These are phyloP conservation scores for Cercospora berteroae DNA, from an alignment of 2,329 filamentous ascomycete species.

Conservation along the genomic window DNA sequence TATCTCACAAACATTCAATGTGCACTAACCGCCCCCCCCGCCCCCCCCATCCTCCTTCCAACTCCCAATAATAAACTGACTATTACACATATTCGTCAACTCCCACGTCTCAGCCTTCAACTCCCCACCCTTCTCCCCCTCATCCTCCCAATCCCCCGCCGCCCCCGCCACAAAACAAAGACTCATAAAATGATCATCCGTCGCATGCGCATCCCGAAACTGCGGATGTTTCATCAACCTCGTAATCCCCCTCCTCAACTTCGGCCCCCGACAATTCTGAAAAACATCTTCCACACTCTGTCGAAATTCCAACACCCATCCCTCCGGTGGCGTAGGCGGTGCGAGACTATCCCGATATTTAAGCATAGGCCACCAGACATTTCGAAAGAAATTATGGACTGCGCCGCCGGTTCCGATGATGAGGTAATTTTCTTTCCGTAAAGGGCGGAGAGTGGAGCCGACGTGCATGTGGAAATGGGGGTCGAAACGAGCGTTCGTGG, in stretches of 20 bases:
- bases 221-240: slow-evolving; percentile 66
- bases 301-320: slow-evolving; percentile 63
- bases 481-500: slow-evolving; percentile 56
- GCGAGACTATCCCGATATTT: slow-evolving; percentile 63
- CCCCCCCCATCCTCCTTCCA: slow-evolving; percentile 30
- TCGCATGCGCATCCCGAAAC: slow-evolving; percentile 65
- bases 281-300: slow-evolving; percentile 64
- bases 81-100: slow-evolving; percentile 62
- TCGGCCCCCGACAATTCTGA: slow-evolving; percentile 53
- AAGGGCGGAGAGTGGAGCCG: slow-evolving; percentile 55
- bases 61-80: slow-evolving; percentile 56
- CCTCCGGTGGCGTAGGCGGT: slow-evolving; percentile 57
- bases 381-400: slow-evolving; percentile 69
- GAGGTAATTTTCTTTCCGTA: slow-evolving; percentile 57
- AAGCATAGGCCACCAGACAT: slow-evolving; percentile 64
- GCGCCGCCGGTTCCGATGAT: slow-evolving; percentile 61
- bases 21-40: slow-evolving; percentile 15
- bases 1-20: no score
- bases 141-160: slow-evolving; percentile 46
- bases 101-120: slow-evolving; percentile 65
- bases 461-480: slow-evolving; percentile 58
- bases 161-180: slow-evolving; percentile 62
- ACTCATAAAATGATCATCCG: slow-evolving; percentile 68
- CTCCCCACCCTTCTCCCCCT: slow-evolving; percentile 38
- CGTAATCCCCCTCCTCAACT: slow-evolving; percentile 55